These are phyloP conservation scores for Ustilago hordei DNA, from an alignment of 1,284 basidiomycete genomes.

Conservation along the genomic window DNA sequence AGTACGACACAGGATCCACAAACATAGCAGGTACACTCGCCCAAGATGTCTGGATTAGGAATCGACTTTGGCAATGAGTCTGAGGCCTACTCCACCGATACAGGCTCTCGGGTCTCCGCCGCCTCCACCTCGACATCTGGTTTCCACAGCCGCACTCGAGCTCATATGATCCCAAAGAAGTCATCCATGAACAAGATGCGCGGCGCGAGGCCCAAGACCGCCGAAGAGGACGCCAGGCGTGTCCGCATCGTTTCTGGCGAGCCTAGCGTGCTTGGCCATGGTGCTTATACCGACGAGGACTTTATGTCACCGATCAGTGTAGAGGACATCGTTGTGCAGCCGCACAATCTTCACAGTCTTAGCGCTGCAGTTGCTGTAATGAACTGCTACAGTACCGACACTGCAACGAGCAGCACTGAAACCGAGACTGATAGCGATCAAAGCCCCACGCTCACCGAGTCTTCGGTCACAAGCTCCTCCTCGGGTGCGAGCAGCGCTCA, in stretches of 20 bases:
- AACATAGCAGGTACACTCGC: background rate
- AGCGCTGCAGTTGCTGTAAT: constrained; percentile 50
- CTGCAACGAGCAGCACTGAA: constrained; percentile 34
- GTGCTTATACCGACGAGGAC: constrained; percentile 49
- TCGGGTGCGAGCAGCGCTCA: constrained; percentile 20
- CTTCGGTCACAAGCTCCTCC: constrained; percentile 31
- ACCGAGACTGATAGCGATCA: constrained; percentile 40
- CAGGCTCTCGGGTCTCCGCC: constrained; percentile 19
- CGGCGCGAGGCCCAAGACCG: constrained; percentile 33
- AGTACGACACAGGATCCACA: constrained; percentile 4
- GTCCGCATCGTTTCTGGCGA: constrained; percentile 61
- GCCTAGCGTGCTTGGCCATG: constrained; percentile 49
- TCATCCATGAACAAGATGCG: constrained; percentile 45
- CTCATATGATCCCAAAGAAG: constrained; percentile 46
- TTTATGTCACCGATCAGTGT: constrained; percentile 34
- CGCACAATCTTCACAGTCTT: constrained; percentile 40
- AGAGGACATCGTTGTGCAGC: constrained; percentile 33
- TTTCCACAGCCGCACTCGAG: constrained; percentile 38
- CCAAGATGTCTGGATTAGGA: constrained; percentile 61
- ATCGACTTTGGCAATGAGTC: constrained; percentile 61
- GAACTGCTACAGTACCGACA: constrained; percentile 34
- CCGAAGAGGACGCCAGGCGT: constrained; percentile 41
- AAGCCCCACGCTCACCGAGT: constrained; percentile 44
- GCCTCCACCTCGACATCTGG: constrained; percentile 27
- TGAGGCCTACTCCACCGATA: constrained; percentile 35